Base-by-base conservation (phyloP, 441 rosid species). In the Gossypium trilobum region DNA sequence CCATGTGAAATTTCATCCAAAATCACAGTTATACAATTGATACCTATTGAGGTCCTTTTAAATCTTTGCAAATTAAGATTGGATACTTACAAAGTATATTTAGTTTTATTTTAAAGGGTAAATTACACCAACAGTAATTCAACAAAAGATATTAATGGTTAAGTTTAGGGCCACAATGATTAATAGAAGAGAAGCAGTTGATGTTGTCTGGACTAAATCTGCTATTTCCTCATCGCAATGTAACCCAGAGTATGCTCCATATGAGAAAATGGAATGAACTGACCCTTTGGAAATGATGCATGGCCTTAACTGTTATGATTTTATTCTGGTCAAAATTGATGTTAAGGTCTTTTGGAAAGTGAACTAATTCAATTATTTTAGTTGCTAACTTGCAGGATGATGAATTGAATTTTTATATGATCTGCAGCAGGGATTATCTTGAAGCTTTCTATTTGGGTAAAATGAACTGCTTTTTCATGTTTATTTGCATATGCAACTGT, bases 201-300 rank as follows among this genome's bases (percentile, higher is more conserved):
- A 36, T 36, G 42, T 52, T 52, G 67, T 50, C 42, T 80, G 46
- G 85, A 78, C 51, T 80, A 78, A 78, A 55, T 11, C 44, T 70
- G 23, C 61, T 13, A 61, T 48, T 56, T 36, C 22, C 39, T 17
- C 33, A 4, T 22, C 17, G 1, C 9, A 25, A 16, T 72, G 52
- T 71, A 31, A 65, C 19, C 6, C 10, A 36, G 4, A 11, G 74
- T 56, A 29, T 67, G 48, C 11, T 67, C 57, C 60, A 59, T 19
- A 22, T 22, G 23, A 52, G 64, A 73, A 44, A 17, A 10, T 17
- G 5, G 69, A 63, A 70, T 6, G 73, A 57, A 72, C 46, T 3
- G n/a, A 20, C 33, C 59, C 36, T 19, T 36, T 66, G 22, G 42
- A 67, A 48, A 65, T 4, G 58, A 25, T 42, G 57, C 64, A 20